phyloP scores from a whole-genome alignment of 495 filamentous ascomycete species.

The Articulospora tetracladia region DNA sequence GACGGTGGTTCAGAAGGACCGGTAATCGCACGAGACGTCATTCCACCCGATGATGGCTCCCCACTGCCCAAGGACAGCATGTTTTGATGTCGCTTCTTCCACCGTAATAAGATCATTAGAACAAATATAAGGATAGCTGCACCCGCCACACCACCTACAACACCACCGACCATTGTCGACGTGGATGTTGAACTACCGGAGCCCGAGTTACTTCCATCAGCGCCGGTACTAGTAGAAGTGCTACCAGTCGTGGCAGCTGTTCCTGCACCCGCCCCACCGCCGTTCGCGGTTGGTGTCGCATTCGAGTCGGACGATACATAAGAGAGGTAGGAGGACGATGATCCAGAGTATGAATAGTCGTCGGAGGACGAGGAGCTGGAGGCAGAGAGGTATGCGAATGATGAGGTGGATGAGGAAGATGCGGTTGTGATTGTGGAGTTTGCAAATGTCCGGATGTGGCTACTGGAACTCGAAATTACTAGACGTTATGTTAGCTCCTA shows the following conservation, averaged over 20 bases:
- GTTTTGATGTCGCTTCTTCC: conserved; percentile 43
- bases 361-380: conserved; percentile 5
- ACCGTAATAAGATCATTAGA: conserved; percentile 50
- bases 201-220: conserved; percentile 24
- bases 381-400: conserved; percentile 10
- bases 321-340: conserved; percentile 6
- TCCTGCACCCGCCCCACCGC: conserved; percentile 4
- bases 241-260: not conserved
- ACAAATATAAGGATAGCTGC: conserved; percentile 53
- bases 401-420: conserved; percentile 5
- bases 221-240: conserved; percentile 14
- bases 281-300: not conserved
- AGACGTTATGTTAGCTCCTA: conserved; percentile 1
- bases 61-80: conserved; percentile 24
- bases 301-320: conserved; percentile 8
- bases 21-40: conserved; percentile 28
- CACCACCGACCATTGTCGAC: conserved; percentile 55
- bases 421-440: conserved; percentile 14
- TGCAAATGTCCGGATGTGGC: conserved; percentile 31
- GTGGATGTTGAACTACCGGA: conserved; percentile 17
- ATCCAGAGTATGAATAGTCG: not conserved
- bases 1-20: conserved; percentile 32
- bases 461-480: conserved; percentile 26
- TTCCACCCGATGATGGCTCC: conserved; percentile 27
- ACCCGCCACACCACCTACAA: conserved; percentile 63